Conservation (phyloP, 140 eudicot species). For the Erigeron philadelphicus region DNA sequence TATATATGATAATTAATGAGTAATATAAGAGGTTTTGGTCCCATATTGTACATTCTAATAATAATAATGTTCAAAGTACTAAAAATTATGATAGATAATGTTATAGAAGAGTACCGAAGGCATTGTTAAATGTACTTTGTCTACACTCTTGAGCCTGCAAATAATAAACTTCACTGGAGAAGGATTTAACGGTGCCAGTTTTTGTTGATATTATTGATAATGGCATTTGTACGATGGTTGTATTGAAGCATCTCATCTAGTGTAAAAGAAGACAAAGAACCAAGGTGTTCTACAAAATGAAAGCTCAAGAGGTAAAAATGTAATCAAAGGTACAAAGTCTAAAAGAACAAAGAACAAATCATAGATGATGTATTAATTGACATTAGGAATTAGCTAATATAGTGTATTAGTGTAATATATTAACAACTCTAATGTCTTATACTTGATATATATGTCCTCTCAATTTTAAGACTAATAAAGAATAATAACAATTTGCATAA, state of each 20-base stretch:
- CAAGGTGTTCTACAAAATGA: conserved; percentile 5
- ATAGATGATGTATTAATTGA: too few relatives aligned
- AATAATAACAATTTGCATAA: too few relatives aligned
- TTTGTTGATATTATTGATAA: not conserved
- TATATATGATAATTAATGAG: not conserved
- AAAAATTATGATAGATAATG: conserved; percentile 1
- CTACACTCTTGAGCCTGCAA: conserved; percentile 15
- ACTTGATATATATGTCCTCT: too few relatives aligned
- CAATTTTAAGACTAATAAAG: too few relatives aligned
- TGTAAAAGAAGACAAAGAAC: not conserved
- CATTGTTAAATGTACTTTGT: conserved; percentile 10
- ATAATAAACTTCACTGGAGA: not conserved
- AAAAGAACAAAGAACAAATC: not conserved
- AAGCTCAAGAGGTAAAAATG: conserved; percentile 3
- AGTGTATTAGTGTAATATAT: too few relatives aligned
- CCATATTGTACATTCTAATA: conserved; percentile 7
- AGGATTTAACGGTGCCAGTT: conserved; percentile 1
- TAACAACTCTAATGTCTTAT: too few relatives aligned
- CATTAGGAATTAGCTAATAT: too few relatives aligned
- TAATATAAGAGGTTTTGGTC: conserved; percentile 11
- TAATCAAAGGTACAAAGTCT: not conserved
- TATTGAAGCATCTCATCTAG: not conserved
- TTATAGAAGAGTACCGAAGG: not conserved
- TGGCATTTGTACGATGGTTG: not conserved
- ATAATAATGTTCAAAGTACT: conserved; percentile 20